A percentile compares a stretch with the other conserved stretches of the same genome.
phyloP scores from a whole-genome alignment of 306 rosid species.

The Acacia acuminata region DNA sequence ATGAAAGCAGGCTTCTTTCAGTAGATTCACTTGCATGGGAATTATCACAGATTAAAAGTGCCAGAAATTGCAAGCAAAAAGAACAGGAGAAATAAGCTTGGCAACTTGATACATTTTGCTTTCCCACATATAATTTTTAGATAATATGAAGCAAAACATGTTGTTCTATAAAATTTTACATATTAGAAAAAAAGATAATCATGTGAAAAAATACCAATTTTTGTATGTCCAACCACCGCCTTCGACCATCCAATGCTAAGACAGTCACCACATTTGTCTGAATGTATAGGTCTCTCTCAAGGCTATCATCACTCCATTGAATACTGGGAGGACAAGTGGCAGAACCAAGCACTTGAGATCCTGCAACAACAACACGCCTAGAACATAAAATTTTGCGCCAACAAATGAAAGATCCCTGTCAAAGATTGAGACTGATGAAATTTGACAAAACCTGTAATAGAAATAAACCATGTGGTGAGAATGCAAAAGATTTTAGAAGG shows the following conservation, averaged over 20 bases:
- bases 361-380: conserved; percentile 42
- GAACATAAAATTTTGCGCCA: conserved; percentile 14
- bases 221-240: conserved; percentile 94
- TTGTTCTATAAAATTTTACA: conserved; percentile 11
- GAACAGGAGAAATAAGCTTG: neutral
- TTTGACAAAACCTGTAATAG: conserved; percentile 17
- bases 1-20: neutral
- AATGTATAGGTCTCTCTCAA: conserved; percentile 89
- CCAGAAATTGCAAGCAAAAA: conserved; percentile 13
- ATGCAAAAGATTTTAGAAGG: conserved; percentile 10
- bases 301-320: conserved; percentile 90
- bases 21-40: conserved; percentile 3
- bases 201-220: conserved; percentile 66
- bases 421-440: conserved; percentile 4
- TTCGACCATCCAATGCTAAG: conserved; percentile 99
- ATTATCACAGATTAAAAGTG: neutral
- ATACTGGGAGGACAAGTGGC: conserved; percentile 66
- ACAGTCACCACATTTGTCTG: conserved; percentile 75
- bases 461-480: conserved; percentile 21
- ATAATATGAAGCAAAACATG: neutral
- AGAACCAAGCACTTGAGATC: conserved; percentile 46
- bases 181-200: conserved; percentile 10
- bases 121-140: neutral
- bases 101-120: neutral
- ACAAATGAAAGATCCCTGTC: conserved; percentile 23